Conservation (phyloP, 192 early-diverging fungal species). For the Linnemannia elongata region DNA sequence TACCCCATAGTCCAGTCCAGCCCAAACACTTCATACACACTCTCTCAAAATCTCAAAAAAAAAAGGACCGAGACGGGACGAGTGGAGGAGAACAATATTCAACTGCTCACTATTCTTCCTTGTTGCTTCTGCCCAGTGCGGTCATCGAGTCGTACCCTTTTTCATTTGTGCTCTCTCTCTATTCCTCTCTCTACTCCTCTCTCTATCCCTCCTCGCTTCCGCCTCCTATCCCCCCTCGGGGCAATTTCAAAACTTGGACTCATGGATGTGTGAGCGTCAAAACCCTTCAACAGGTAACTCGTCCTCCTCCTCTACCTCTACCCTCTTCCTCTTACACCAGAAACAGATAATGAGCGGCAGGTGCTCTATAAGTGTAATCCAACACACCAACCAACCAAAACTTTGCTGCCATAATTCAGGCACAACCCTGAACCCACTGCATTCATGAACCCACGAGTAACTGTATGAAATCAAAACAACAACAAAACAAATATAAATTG, state of each 20-base stretch:
- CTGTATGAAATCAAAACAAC: neutral
- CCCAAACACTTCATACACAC: no score
- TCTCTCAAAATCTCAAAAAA: no score
- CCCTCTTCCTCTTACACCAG: neutral
- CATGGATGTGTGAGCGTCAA: neutral
- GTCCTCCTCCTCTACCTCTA: neutral
- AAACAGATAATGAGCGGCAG: neutral
- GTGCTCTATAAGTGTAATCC: neutral
- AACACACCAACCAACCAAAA: no score
- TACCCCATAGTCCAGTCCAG: no score
- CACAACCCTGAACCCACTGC: neutral
- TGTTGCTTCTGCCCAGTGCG: neutral
- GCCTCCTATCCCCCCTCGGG: neutral
- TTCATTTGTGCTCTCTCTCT: neutral
- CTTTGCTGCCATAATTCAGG: no score
- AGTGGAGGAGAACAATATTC: neutral
- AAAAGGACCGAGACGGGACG: no score
- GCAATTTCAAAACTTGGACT: neutral
- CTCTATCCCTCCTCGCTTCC: neutral
- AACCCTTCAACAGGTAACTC: neutral
- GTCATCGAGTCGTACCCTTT: neutral
- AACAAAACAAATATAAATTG: constrained; percentile 3
- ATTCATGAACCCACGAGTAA: neutral
- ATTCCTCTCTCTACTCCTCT: neutral
- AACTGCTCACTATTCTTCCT: neutral